A percentile compares a stretch with the other conserved stretches of the same genome.
Evolutionary conservation across 257 asterid genomes (phyloP).

Genomic region (Przewalskia tangutica): DNA sequence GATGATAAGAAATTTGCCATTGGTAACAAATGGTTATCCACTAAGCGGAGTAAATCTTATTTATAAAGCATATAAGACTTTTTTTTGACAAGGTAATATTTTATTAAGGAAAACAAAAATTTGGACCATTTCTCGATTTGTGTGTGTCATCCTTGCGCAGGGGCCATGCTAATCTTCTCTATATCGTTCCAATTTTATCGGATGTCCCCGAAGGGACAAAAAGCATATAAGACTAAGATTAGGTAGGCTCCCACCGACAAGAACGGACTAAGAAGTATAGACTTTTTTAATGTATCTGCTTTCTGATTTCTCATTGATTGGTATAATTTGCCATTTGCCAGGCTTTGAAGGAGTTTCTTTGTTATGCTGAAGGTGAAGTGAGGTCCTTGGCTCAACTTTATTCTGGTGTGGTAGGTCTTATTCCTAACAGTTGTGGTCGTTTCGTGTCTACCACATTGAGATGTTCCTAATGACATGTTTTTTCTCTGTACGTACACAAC

Average conservation of each 20-base stretch:
- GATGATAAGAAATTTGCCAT: too few species aligned
- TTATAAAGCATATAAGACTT: too few species aligned
- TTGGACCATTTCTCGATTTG: background rate
- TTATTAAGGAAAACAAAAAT: background rate
- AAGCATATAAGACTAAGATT: too few species aligned
- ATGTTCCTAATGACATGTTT: background rate
- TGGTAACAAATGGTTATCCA: too few species aligned
- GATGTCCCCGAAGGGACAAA: conserved; percentile 30
- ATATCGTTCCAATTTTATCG: conserved; percentile 34
- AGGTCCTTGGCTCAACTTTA: conserved; percentile 81
- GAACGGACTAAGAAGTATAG: background rate
- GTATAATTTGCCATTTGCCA: conserved; percentile 13
- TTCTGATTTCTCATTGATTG: background rate
- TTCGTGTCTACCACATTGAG: background rate
- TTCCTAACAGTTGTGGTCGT: conserved; percentile 2
- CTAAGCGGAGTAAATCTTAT: too few species aligned
- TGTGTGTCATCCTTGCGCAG: conserved; percentile 12
- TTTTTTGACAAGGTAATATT: conserved; percentile 27
- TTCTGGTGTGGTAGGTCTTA: conserved; percentile 73
- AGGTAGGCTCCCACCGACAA: too few species aligned
- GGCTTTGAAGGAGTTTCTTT: conserved; percentile 81
- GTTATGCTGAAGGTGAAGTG: conserved; percentile 84
- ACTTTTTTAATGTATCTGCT: background rate
- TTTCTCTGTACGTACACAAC: conserved; percentile 17
- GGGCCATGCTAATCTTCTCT: conserved; percentile 48